These are phyloP conservation scores for Elongisporangium anandrum DNA, from an alignment of 352 stramenopile species.

Conservation along the genomic window DNA sequence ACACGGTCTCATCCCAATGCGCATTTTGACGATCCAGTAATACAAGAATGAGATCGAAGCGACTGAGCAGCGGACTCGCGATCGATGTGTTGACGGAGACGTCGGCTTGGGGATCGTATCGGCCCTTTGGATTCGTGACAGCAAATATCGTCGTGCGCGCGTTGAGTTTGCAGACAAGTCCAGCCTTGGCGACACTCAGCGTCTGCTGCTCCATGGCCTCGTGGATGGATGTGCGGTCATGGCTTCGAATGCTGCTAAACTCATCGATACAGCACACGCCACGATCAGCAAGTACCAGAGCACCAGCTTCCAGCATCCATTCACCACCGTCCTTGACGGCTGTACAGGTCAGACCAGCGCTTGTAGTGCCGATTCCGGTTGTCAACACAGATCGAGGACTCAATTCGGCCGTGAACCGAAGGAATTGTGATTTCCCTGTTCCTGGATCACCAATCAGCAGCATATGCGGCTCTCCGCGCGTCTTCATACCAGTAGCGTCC, in stretches of 20 bases:
- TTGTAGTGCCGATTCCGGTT: conserved; percentile 95
- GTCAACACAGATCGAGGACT: conserved; percentile 94
- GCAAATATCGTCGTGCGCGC: conserved; percentile 94
- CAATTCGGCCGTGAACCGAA: conserved; percentile 94
- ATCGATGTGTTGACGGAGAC: conserved; percentile 95
- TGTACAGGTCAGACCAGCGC: conserved; percentile 95
- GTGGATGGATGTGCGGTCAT: conserved; percentile 93
- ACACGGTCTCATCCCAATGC: conserved; percentile 93
- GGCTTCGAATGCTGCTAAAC: conserved; percentile 94
- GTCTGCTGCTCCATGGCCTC: conserved; percentile 99
- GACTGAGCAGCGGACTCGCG: conserved; percentile 92
- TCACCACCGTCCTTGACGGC: conserved; percentile 94
- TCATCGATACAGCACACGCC: conserved; percentile 98
- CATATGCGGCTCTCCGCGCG: conserved; percentile 83
- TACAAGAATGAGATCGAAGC: conserved; percentile 97
- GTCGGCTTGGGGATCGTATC: conserved; percentile 82
- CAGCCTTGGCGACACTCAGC: conserved; percentile 95
- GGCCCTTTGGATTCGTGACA: conserved; percentile 92
- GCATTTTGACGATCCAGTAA: conserved; percentile 87
- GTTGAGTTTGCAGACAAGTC: conserved; percentile 96
- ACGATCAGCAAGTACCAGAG: conserved; percentile 88
- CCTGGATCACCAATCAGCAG: conserved; percentile 78
- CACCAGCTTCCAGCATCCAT: conserved; percentile 96
- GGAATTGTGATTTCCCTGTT: conserved; percentile 94
- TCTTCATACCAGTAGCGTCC: conserved; percentile 67